Conservation (phyloP, 75 land plant species). For the Ceratopteris richardii region DNA sequence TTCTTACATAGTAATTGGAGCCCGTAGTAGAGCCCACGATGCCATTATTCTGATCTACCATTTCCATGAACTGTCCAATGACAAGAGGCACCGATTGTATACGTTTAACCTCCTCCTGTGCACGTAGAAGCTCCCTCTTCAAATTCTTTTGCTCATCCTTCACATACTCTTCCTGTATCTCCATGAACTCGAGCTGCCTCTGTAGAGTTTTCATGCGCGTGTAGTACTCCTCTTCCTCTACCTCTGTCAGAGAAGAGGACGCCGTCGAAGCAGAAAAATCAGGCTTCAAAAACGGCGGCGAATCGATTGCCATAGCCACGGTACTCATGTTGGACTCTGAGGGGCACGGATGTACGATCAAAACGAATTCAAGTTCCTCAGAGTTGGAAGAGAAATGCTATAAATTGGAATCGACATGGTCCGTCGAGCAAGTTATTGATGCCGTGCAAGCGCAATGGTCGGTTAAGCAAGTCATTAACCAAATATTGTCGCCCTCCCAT, state of each 20-base stretch:
- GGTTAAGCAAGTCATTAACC: too few relatives aligned
- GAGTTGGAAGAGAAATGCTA: too few relatives aligned
- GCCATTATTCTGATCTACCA: constrained; percentile 81
- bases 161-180: constrained; percentile 80
- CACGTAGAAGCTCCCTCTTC: constrained; percentile 62
- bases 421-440: too few relatives aligned
- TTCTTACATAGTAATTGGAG: constrained; percentile 75
- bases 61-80: constrained; percentile 87
- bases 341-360: too few relatives aligned
- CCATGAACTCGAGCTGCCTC: constrained; percentile 75
- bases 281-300: not conserved
- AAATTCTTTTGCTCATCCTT: constrained; percentile 81
- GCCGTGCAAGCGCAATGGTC: too few relatives aligned
- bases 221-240: constrained; percentile 72
- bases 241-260: constrained; percentile 8
- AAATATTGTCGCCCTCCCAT: too few relatives aligned
- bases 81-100: constrained; percentile 84
- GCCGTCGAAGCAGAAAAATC: not conserved
- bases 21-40: constrained; percentile 85
- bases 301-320: not conserved
- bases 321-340: not conserved
- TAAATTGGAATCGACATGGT: too few relatives aligned
- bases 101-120: constrained; percentile 89
- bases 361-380: too few relatives aligned
- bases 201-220: constrained; percentile 50